Base-by-base conservation (phyloP, 768 basidiomycete genomes). In the Botryobasidium botryosum region DNA sequence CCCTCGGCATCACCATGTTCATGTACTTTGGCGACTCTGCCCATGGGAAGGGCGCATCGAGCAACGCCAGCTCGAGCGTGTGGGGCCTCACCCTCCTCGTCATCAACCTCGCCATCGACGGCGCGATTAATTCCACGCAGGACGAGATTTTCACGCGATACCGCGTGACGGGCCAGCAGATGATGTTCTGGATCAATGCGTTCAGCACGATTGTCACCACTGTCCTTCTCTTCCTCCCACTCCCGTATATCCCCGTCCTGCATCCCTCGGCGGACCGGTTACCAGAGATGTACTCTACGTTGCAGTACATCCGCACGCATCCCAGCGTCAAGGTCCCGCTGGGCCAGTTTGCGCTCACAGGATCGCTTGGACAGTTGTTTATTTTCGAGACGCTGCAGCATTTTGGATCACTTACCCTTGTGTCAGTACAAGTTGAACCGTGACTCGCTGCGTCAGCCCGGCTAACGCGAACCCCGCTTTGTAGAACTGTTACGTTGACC, bases 101-200 rank as follows among this genome's bases (percentile, higher is more conserved):
- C 41, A 70, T 88, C 52, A 97, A 96, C 62, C 73, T 99, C 20
- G 64, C 80, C 25, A 70, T 99, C 43, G 94, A 99, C 59, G 94
- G 94, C 18, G 77, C 84, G 24, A 80, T 79, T 48, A 96, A 97
- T 65, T 85, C 86, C 8, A 92, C 91, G 2, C 94, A 99, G 60
- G 94, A 99, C 60, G 85, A 96, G 62, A 80, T 99, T 47, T 97
- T 99, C 62, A 66, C 75, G 21, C 67, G 70, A 10, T 76, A 82
- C 63, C 73, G 73, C 17, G 65, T 75, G 35, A 66, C 73, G 2
- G 94, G 94, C 6, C 90, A 94, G 61, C 94, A 99, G 58, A 96
- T 99, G 91, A 97, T 99, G 94, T 79, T 97, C 59, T 92, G 77
- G 76, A 92, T 99, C 62, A 92, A 90, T 58, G 53, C 82, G 23